Percentiles rank a stretch among this genome's conserved stretches.
Conservation (phyloP, 805 yeast genomes). For the Yarrowia porcina region DNA sequence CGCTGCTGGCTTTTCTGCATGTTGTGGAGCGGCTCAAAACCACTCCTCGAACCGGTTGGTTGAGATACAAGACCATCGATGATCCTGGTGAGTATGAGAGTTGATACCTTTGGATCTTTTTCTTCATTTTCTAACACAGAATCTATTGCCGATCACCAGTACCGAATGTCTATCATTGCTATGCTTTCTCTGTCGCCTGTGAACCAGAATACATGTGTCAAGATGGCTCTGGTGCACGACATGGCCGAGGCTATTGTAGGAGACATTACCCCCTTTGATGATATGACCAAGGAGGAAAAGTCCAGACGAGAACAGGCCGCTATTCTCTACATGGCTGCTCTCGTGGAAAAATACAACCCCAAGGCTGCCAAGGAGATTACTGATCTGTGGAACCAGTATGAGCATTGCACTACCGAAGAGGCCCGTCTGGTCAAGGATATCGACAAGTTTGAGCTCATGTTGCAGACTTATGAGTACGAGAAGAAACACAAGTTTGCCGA, state of each 20-base stretch:
- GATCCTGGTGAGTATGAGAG: constrained; percentile 43
- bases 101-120: no score
- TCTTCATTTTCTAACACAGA: constrained; percentile 40
- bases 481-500: constrained; percentile 54
- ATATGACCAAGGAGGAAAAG: constrained; percentile 72
- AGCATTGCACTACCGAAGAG: constrained; percentile 73
- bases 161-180: constrained; percentile 81
- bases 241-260: constrained; percentile 94
- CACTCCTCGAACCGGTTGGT: constrained; percentile 92
- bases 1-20: constrained; percentile 52
- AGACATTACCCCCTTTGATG: constrained; percentile 83
- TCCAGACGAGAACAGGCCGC: constrained; percentile 76
- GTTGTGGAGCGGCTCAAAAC: constrained; percentile 68
- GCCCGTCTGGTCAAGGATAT: constrained; percentile 91
- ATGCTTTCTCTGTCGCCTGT: constrained; percentile 59
- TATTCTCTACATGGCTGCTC: constrained; percentile 58
- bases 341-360: constrained; percentile 63
- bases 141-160: constrained; percentile 92
- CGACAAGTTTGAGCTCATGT: constrained; percentile 81
- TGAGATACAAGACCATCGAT: constrained; percentile 56
- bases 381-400: constrained; percentile 85
- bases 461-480: constrained; percentile 60
- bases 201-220: constrained; percentile 67
- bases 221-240: constrained; percentile 87
- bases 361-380: constrained; percentile 60